Base-by-base conservation (phyloP, 2,329 filamentous ascomycete genomes). In the Davidsoniella virescens region DNA sequence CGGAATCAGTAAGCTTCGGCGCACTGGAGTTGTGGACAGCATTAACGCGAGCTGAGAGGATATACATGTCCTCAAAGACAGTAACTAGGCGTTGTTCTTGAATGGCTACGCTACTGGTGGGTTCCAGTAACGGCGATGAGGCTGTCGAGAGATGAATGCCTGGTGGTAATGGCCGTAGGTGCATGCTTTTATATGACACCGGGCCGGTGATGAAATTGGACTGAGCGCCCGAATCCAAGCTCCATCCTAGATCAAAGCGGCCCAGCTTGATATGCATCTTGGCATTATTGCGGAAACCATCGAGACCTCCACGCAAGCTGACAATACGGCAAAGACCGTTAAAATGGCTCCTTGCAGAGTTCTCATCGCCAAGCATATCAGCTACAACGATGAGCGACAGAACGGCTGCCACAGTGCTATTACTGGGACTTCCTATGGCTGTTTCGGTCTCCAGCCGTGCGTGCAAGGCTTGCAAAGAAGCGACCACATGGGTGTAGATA, bases 261-360 rank as follows among this genome's bases (percentile, higher is more conserved):
- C 51, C 47, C 5, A 53, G 20, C 43, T 53, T 53, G 10, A 53
- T 49, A 16, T 53, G 51, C 51, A 53, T 53, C 47, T 53, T 53
- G 5, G 51, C 51, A 41, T 53, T 53, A 16, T 47, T 18, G 16
- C 39, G 39, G 43, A 53, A 53, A 18, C 47, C 51, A 41, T 53
- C 51, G 14, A 53, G 18, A 2, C 51, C 51, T n/a, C 51, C 51
- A 4, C 51, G 47, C 43, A 53, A 41, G 14, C 40, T 53, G 8
- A 53, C 51, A 38, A 53, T 53, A 36, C 51, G 47, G 26, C 51
- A 45, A 6, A 53, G 20, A 17, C 51, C 51, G 16, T 53, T 47
- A 40, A 53, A 53, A 23, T 53, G 51, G 6, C 47, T 50, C 36
- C 50, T 50, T 20, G 51, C 51, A 16, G 47, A 44, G 12, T 47